Percentiles rank a stretch among this genome's conserved stretches.
phyloP scores from a whole-genome alignment of 768 basidiomycete genomes.

The Lentinus brumalis region DNA sequence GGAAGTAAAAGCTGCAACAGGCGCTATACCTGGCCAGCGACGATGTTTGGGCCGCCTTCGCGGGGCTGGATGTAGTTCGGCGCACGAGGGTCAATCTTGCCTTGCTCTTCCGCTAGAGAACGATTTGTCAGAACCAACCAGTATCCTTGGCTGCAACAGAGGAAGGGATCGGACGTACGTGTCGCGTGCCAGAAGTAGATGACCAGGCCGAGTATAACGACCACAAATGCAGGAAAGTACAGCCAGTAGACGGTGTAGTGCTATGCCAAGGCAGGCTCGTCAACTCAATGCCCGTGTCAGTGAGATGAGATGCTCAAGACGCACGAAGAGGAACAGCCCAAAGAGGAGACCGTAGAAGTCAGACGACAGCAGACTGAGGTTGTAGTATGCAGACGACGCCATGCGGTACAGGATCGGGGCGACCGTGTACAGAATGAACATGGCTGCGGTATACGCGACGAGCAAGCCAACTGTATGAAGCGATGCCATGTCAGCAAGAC shows the following conservation, averaged over 20 bases:
- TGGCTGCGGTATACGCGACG: slow-evolving; percentile 60
- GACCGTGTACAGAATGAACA: slow-evolving; percentile 84
- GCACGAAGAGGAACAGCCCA: slow-evolving; percentile 60
- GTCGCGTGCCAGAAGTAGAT: slow-evolving; percentile 86
- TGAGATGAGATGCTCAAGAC: slow-evolving; percentile 17
- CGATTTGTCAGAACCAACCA: background rate
- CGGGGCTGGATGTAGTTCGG: slow-evolving; percentile 55
- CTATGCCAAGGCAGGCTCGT: slow-evolving; percentile 37
- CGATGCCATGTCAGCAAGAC: too few species aligned
- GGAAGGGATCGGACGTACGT: slow-evolving; percentile 51
- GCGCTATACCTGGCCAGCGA: slow-evolving; percentile 22
- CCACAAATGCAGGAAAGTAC: slow-evolving; percentile 78
- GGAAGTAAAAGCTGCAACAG: background rate
- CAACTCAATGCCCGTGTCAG: slow-evolving; percentile 16
- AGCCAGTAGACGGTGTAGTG: slow-evolving; percentile 86
- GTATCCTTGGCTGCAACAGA: background rate
- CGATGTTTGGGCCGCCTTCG: slow-evolving; percentile 19
- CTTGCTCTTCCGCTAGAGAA: slow-evolving; percentile 69
- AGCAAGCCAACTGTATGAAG: slow-evolving; percentile 49
- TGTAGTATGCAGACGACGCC: slow-evolving; percentile 85
- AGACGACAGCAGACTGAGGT: slow-evolving; percentile 81
- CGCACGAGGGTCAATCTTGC: slow-evolving; percentile 55
- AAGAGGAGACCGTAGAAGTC: slow-evolving; percentile 89
- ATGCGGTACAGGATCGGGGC: slow-evolving; percentile 85
- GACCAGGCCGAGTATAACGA: slow-evolving; percentile 73